Evolutionary conservation across 495 filamentous ascomycete genomes (phyloP).

Genomic region (Tetracladium setigerum): DNA sequence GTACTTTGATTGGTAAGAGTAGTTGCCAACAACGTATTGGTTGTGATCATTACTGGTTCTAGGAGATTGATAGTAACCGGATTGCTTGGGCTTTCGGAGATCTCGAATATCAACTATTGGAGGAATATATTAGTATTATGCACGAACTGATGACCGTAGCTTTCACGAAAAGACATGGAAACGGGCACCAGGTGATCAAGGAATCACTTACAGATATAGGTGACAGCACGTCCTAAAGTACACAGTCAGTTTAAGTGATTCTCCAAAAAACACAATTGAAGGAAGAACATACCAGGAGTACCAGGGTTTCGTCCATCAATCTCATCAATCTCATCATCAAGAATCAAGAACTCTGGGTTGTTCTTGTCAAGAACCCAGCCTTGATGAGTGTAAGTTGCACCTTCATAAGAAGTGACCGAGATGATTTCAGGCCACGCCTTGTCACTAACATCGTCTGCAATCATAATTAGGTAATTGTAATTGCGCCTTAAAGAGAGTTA

Average conservation of each 20-base stretch:
- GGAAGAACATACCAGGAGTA: slow-evolving; percentile 11
- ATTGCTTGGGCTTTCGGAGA: slow-evolving; percentile 11
- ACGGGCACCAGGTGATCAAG: no score
- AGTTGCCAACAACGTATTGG: slow-evolving; percentile 46
- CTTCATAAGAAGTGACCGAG: slow-evolving; percentile 47
- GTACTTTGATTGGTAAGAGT: slow-evolving; percentile 45
- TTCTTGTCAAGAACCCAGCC: slow-evolving; percentile 46
- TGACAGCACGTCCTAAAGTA: no score
- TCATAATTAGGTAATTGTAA: slow-evolving; percentile 28
- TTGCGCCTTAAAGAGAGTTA: no score
- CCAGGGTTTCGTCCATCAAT: slow-evolving; percentile 37
- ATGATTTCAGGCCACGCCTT: slow-evolving; percentile 38
- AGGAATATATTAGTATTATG: no score
- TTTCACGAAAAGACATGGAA: no score
- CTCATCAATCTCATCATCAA: slow-evolving; percentile 56
- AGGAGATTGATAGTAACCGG: slow-evolving; percentile 42
- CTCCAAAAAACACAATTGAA: no score
- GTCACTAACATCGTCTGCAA: slow-evolving; percentile 42
- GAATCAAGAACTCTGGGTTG: slow-evolving; percentile 44
- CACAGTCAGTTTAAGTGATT: no score
- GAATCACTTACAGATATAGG: no score
- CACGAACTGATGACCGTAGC: no score
- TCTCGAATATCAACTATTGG: no score
- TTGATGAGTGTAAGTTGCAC: slow-evolving; percentile 54
- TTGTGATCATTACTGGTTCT: slow-evolving; percentile 51